Conservation (phyloP, 805 yeast genomes). For the Zygosaccharomyces siamensis region DNA sequence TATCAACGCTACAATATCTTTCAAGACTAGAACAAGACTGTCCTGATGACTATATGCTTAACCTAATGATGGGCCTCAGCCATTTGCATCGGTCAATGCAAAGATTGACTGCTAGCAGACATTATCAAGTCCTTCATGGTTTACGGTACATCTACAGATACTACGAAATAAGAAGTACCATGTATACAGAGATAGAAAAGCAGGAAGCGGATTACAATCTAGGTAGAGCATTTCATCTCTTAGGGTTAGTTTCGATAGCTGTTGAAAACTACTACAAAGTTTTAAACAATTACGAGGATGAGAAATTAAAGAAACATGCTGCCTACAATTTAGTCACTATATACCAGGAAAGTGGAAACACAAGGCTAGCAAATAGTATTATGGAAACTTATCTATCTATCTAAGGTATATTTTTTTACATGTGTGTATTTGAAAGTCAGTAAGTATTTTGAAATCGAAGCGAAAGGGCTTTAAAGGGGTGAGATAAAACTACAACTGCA, state of each 20-base stretch:
- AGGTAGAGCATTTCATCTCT: slow-evolving; percentile 78
- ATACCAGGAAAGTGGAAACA: slow-evolving; percentile 71
- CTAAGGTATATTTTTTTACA: slow-evolving; percentile 17
- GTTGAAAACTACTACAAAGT: slow-evolving; percentile 68
- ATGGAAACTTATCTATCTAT: slow-evolving; percentile 62
- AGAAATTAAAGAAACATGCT: slow-evolving; percentile 66
- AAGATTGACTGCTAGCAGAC: slow-evolving; percentile 78
- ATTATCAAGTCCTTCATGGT: slow-evolving; percentile 83
- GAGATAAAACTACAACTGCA: background rate
- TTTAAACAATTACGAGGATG: slow-evolving; percentile 47
- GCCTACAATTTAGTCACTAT: slow-evolving; percentile 80
- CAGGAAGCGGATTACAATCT: slow-evolving; percentile 81
- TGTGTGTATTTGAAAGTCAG: background rate
- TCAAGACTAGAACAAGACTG: slow-evolving; percentile 62
- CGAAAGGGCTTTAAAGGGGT: background rate
- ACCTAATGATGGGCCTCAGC: slow-evolving; percentile 69
- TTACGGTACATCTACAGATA: slow-evolving; percentile 74
- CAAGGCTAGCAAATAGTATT: slow-evolving; percentile 54
- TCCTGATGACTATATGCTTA: slow-evolving; percentile 73
- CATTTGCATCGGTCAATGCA: slow-evolving; percentile 91
- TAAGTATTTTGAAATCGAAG: background rate
- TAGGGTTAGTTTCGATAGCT: slow-evolving; percentile 75
- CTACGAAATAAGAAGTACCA: slow-evolving; percentile 43
- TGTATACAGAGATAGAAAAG: slow-evolving; percentile 39
- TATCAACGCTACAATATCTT: slow-evolving; percentile 75